Evolutionary conservation across 2,329 filamentous ascomycete species (phyloP).

Genomic region (Fusarium pseudonygamai): DNA sequence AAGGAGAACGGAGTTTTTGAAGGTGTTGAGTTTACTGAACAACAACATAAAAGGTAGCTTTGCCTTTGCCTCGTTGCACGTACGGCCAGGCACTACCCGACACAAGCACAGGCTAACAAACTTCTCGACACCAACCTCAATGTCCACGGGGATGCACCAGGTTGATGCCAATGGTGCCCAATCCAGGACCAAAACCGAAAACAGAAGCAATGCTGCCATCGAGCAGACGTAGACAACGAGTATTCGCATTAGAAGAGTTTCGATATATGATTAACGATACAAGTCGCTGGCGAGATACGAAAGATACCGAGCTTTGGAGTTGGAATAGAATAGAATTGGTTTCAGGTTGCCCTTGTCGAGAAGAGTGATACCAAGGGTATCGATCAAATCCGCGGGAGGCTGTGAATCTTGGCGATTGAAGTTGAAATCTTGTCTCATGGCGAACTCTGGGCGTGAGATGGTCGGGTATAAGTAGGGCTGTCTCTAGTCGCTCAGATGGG

Average conservation of each 20-base stretch:
- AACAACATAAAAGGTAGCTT: background rate
- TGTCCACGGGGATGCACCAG: background rate
- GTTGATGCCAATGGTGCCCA: background rate
- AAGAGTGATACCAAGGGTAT: background rate
- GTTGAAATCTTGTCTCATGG: background rate
- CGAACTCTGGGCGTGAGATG: background rate
- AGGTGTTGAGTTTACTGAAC: background rate
- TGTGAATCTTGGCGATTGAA: background rate
- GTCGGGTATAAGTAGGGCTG: conserved; percentile 15
- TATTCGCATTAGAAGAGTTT: background rate
- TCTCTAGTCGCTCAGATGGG: conserved; percentile 7
- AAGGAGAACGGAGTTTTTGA: background rate
- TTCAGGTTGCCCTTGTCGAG: background rate
- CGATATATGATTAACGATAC: background rate
- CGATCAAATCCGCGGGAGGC: background rate
- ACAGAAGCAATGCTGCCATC: background rate
- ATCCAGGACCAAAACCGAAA: background rate
- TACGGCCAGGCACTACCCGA: background rate
- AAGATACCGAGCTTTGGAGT: background rate
- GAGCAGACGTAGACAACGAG: background rate
- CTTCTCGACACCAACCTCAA: background rate
- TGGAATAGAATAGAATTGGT: background rate
- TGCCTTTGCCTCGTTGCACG: background rate
- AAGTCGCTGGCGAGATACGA: background rate
- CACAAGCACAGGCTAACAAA: background rate